These are phyloP conservation scores for Nannochloris sp. DNA, from an alignment of 139 green algal genomes.

Conservation along the genomic window DNA sequence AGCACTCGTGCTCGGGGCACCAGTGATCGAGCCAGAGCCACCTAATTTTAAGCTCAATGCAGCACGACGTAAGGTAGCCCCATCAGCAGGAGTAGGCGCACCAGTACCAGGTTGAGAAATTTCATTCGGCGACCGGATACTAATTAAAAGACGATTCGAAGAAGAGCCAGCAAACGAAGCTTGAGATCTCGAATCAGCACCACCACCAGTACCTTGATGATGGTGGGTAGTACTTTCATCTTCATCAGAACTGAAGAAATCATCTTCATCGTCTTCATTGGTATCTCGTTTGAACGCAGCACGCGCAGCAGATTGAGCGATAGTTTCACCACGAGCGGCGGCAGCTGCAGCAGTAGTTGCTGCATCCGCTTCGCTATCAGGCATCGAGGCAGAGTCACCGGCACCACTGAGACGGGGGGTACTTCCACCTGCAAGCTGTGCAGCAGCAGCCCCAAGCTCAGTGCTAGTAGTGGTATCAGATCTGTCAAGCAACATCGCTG, in stretches of 20 bases:
- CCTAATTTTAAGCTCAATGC: not conserved
- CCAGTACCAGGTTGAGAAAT: not conserved
- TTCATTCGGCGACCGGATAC: not conserved
- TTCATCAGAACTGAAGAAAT: slow-evolving; percentile 35
- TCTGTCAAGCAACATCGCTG: not conserved
- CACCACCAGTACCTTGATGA: too few species aligned
- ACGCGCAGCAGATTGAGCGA: slow-evolving; percentile 14
- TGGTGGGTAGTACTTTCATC: too few species aligned
- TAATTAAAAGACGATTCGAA: not conserved
- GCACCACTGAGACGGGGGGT: not conserved
- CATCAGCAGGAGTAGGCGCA: not conserved
- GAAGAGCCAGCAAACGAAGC: not conserved
- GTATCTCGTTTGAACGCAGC: slow-evolving; percentile 26
- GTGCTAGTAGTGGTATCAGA: not conserved
- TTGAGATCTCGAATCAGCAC: not conserved
- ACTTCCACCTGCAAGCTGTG: slow-evolving; percentile 4
- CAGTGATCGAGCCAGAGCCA: too few species aligned
- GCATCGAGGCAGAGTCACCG: not conserved
- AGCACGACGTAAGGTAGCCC: not conserved
- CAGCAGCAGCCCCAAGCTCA: not conserved
- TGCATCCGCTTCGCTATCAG: not conserved
- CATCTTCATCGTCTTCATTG: slow-evolving; percentile 25
- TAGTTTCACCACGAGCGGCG: slow-evolving; percentile 3
- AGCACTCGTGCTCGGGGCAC: too few species aligned
- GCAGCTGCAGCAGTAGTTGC: not conserved